A percentile compares a stretch with the other conserved stretches of the same genome.
phyloP scores from a whole-genome alignment of 208 protist species.

The Crithidia bombi region DNA sequence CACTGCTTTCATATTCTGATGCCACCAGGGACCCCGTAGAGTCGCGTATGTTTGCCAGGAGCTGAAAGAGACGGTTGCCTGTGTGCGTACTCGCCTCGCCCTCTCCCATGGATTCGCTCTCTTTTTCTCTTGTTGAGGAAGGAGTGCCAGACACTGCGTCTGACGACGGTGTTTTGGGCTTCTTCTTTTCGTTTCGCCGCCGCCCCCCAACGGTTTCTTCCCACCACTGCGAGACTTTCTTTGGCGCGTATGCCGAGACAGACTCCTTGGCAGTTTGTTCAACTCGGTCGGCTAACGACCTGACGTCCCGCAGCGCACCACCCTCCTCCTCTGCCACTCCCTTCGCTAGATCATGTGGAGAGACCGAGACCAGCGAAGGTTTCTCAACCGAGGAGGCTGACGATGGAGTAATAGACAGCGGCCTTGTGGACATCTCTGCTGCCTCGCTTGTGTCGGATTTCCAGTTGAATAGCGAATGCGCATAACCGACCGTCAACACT shows the following conservation, averaged over 20 bases:
- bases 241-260: conserved; percentile 6
- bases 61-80: conserved; percentile 18
- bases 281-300: conserved; percentile 3
- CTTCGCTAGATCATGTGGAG: neutral
- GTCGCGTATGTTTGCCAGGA: conserved; percentile 14
- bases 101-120: neutral
- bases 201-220: neutral
- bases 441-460: conserved; percentile 18
- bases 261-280: conserved; percentile 8
- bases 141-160: neutral
- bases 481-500: conserved; percentile 62
- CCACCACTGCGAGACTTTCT: conserved; percentile 9
- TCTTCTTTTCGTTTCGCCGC: neutral
- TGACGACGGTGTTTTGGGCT: neutral
- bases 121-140: neutral
- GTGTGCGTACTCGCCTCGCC: neutral
- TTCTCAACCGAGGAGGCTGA: neutral
- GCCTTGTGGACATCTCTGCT: conserved; percentile 3
- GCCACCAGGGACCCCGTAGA: conserved; percentile 14
- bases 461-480: conserved; percentile 69
- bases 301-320: neutral
- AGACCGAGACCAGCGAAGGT: neutral
- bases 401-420: neutral
- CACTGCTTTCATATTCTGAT: conserved; percentile 5
- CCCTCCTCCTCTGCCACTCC: neutral